These are phyloP conservation scores for Cruciata laevipes DNA, from an alignment of 257 asterid genomes.

Conservation along the genomic window DNA sequence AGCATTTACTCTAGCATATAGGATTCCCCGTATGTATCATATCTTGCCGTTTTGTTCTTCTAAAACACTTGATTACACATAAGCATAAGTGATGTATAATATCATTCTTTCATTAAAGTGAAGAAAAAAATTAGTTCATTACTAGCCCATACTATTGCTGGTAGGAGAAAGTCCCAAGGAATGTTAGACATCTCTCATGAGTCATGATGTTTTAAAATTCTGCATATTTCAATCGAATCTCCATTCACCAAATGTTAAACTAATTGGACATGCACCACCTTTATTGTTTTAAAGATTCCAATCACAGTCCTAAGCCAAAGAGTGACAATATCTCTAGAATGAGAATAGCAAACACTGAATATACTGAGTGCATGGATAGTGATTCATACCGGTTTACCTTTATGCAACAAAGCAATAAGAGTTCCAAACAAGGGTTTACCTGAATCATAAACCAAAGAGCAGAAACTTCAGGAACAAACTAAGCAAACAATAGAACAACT, in stretches of 20 bases:
- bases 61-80: neutral
- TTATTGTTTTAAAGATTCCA: neutral
- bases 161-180: slow-evolving; percentile 1
- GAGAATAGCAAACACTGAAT: neutral
- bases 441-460: slow-evolving; percentile 15
- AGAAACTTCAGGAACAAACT: slow-evolving; percentile 1
- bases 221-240: neutral
- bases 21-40: neutral
- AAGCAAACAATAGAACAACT: neutral
- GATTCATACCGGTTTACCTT: slow-evolving; percentile 81
- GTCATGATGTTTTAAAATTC: neutral
- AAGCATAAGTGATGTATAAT: neutral
- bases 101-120: neutral
- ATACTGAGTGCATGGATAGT: slow-evolving; percentile 14
- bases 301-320: neutral
- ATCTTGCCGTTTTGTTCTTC: neutral
- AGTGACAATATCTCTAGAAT: neutral
- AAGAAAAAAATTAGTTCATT: neutral
- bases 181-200: too few relatives aligned
- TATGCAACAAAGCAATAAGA: slow-evolving; percentile 71
- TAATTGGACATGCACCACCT: neutral
- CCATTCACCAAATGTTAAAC: neutral
- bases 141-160: neutral
- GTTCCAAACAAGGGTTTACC: slow-evolving; percentile 97
- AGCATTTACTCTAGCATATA: neutral